Base-by-base conservation (phyloP, 768 basidiomycete genomes). In the Paxillus ammoniavirescens region DNA sequence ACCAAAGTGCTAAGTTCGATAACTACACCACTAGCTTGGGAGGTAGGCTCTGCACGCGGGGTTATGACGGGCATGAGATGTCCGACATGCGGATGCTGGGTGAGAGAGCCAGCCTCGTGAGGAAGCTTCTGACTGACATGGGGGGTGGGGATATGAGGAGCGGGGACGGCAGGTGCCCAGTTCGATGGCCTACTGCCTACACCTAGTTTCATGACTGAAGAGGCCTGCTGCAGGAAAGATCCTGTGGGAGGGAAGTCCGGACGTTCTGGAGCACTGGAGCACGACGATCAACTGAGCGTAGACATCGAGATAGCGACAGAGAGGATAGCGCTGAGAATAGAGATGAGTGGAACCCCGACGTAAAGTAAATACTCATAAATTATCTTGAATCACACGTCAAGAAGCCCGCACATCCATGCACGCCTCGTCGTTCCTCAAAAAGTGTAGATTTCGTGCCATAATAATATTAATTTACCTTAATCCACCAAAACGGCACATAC, bases 1-100 rank as follows among this genome's bases (percentile, higher is more conserved):
- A 84, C 40, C 8, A 75, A 69, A 3, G 82, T 83, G 3, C 76
- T 68, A 21, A 84, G 72, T 48, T 79, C 67, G 54, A 83, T 69
- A 37, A 81, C 73, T 42, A 82, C 77, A 60, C 74, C 67, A 58
- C 75, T 76, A 28, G 75, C 70, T 2, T 44, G 55, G 40, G 28
- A 47, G 31, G 43, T 30, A 13, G 50, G 43, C 44, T 37, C 47
- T 49, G 53, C 38, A 41, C 48, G 35, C 40, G 42, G 48, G 21
- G 53, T 46, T 23, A 47, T n/a, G 21, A 49, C 18, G n/a, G 56
- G 45, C 15, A 28, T n/a, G 28, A 30, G n/a, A 30, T 28, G 42
- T 26, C 5, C 28, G 8, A 40, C 28, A 35, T 13, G 44, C 4
- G 38, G 12, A 18, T 9, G 36, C 23, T 30, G 5, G 5, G 40